Evolutionary conservation across 495 filamentous ascomycete species (phyloP), one percentile per base, ranked within the genome.

Genomic region (Stereocaulon alpinum): DNA sequence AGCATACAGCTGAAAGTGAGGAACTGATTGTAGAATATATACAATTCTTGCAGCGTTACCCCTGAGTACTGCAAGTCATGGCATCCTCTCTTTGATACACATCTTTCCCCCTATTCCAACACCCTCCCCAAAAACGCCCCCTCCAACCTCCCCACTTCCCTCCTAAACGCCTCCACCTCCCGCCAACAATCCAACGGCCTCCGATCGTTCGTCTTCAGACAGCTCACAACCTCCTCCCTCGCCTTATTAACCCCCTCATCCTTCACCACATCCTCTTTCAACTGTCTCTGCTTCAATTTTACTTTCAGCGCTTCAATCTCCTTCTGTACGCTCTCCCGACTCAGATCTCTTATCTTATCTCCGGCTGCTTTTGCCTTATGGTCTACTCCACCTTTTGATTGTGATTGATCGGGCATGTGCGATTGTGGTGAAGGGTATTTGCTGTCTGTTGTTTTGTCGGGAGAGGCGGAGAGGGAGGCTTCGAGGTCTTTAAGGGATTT

Each of bases 161-260:
- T 78, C 79, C 87, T 93, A 66, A 98, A 98, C 32, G 74, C 77
- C 72, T 89, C 87, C 20, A 97, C 91, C 79, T 98, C 94, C 71
- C 82, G 80, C 86, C 89, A 97, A 79, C 93, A 98, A 77, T 97
- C 85, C 69, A 98, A 72, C 69, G 93, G 94, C 72, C 90, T 79
- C 54, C 91, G 76, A 67, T 97, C 92, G 74, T 96, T 86, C 68
- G 83, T 77, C 63, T 86, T 75, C 76, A 98, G 76, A 71, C 93
- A 98, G 49, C 80, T 78, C 61, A 93, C 82, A 51, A 98, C 86
- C 61, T 85, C 80, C 59, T 79, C 74, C 68, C 86, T 86, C 40
- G 94, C 91, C 70, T 77, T 77, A 70, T 86, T 80, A 30, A 96
- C 80, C 32, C 27, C 61, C 40, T 56, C 58, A 50, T 73, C 77